These are phyloP conservation scores for Candida dajiaensis DNA, from an alignment of 805 yeast genomes.

Conservation along the genomic window DNA sequence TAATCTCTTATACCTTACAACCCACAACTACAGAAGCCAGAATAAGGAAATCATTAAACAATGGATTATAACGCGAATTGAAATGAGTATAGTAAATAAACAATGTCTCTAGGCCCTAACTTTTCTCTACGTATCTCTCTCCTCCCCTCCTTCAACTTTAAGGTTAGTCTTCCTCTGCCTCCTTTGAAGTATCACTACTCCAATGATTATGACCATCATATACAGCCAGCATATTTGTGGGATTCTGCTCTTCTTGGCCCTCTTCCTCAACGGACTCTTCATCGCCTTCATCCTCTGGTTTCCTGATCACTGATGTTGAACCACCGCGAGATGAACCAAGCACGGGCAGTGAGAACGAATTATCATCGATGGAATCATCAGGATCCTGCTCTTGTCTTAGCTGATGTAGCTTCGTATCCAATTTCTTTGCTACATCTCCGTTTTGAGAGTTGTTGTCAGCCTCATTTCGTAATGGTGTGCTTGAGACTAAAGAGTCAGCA, in stretches of 20 bases:
- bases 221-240: background rate
- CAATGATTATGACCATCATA: background rate
- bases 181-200: background rate
- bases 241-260: background rate
- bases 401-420: background rate
- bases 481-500: constrained; percentile 11
- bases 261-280: constrained; percentile 6
- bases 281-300: constrained; percentile 8
- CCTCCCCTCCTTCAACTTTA: background rate
- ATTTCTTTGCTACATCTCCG: background rate
- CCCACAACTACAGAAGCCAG: background rate
- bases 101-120: background rate
- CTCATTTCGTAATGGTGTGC: constrained; percentile 16
- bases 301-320: background rate
- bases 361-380: constrained; percentile 29
- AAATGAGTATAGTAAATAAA: too few species aligned
- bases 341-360: constrained; percentile 47
- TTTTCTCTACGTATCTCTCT: background rate
- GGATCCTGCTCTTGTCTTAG: background rate
- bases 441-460: constrained; percentile 1
- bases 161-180: background rate
- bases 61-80: background rate
- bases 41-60: background rate
- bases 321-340: constrained; percentile 23
- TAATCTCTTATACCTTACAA: background rate